Evolutionary conservation across 1,284 basidiomycete species (phyloP).

Genomic region (Ceratobasidium sp.): DNA sequence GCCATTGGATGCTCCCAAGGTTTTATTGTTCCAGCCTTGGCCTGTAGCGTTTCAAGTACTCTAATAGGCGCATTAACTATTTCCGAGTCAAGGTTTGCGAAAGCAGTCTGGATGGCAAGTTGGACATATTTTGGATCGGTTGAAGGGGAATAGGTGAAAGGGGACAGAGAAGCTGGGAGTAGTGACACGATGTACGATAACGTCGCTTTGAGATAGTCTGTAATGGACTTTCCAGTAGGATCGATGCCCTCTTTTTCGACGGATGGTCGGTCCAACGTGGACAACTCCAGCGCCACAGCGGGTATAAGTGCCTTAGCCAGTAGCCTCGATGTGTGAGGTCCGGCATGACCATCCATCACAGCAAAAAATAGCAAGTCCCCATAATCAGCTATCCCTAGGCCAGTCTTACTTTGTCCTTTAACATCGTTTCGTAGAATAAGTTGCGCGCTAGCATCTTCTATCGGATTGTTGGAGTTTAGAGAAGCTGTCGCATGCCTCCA

Average conservation of each 20-base stretch:
- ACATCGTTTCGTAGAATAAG: conserved; percentile 76
- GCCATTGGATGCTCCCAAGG: conserved; percentile 70
- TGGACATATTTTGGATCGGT: conserved; percentile 75
- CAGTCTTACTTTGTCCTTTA: not conserved
- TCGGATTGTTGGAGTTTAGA: conserved; percentile 87
- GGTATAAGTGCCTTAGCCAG: conserved; percentile 90
- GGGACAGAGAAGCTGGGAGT: conserved; percentile 60
- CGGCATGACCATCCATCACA: conserved; percentile 94
- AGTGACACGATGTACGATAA: conserved; percentile 60
- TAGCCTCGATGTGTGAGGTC: conserved; percentile 84
- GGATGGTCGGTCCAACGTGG: conserved; percentile 62
- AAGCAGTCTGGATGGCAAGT: conserved; percentile 81
- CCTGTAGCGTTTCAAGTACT: conserved; percentile 66
- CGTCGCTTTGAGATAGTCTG: conserved; percentile 35
- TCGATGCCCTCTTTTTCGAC: conserved; percentile 27
- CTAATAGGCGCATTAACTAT: conserved; percentile 82
- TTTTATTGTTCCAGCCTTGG: conserved; percentile 54
- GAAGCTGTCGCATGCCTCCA: conserved; percentile 83
- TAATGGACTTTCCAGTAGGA: not conserved
- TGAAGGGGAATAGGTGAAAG: conserved; percentile 56
- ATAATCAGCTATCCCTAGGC: conserved; percentile 52
- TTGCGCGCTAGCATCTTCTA: conserved; percentile 87
- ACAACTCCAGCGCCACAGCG: conserved; percentile 84
- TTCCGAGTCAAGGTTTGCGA: conserved; percentile 81
- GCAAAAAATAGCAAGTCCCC: conserved; percentile 87